A percentile compares a stretch with the other conserved stretches of the same genome.
phyloP scores from a whole-genome alignment of 257 asterid genomes.

The Coffea canephora region DNA sequence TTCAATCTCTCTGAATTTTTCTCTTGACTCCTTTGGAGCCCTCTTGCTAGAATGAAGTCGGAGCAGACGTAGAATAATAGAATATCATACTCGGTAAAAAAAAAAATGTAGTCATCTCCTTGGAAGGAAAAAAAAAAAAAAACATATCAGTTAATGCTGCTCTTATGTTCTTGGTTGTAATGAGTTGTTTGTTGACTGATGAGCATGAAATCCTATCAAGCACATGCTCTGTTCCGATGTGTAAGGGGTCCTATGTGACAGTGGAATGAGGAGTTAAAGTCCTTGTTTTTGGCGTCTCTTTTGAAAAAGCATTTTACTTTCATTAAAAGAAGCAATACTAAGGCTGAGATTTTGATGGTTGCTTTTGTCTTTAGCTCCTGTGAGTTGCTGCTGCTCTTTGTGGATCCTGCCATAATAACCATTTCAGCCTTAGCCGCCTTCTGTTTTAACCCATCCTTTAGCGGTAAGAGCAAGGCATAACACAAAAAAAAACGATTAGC shows the following conservation, averaged over 20 bases:
- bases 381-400: too few relatives aligned
- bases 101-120: too few relatives aligned
- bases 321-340: constrained; percentile 45
- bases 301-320: constrained; percentile 33
- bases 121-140: too few relatives aligned
- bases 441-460: background rate
- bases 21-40: too few relatives aligned
- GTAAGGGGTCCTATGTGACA: constrained; percentile 28
- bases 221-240: constrained; percentile 23
- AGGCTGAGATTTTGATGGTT: constrained; percentile 39
- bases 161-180: constrained; percentile 23
- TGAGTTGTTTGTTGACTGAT: constrained; percentile 1
- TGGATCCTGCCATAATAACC: background rate
- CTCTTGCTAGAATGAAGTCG: too few relatives aligned
- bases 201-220: background rate
- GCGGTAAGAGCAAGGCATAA: too few relatives aligned
- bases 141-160: background rate
- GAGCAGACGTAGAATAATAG: too few relatives aligned
- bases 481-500: too few relatives aligned
- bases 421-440: background rate
- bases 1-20: too few relatives aligned
- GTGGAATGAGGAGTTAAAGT: constrained; percentile 22
- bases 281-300: constrained; percentile 44
- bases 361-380: constrained; percentile 17
- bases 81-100: too few relatives aligned